Evolutionary conservation across 106 monocot species (phyloP).

Genomic region (Dioscorea alata): DNA sequence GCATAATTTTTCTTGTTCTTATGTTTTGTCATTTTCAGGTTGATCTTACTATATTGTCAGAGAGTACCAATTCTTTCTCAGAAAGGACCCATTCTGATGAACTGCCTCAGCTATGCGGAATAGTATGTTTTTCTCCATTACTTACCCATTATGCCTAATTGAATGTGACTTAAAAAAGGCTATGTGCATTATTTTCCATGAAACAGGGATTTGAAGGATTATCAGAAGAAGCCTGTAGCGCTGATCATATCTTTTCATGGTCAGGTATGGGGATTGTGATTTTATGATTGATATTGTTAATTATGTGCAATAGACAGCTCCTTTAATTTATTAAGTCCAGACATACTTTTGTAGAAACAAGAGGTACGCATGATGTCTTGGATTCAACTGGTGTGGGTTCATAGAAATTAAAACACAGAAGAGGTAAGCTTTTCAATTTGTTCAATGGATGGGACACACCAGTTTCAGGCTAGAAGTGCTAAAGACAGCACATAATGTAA

Average conservation of each 20-base stretch:
- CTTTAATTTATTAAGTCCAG: too few species aligned
- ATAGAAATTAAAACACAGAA: too few species aligned
- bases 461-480: too few species aligned
- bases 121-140: not conserved
- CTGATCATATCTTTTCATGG: too few species aligned
- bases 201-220: not conserved
- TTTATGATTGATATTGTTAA: not conserved
- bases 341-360: too few species aligned
- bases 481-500: too few species aligned
- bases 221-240: not conserved
- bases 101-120: constrained; percentile 39
- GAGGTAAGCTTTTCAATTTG: too few species aligned
- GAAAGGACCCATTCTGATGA: constrained; percentile 75
- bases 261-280: not conserved
- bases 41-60: constrained; percentile 31
- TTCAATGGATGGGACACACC: too few species aligned
- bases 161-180: not conserved
- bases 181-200: not conserved
- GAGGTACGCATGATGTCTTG: too few species aligned
- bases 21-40: constrained; percentile 12
- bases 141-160: not conserved
- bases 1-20: not conserved
- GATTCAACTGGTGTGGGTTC: too few species aligned
- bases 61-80: constrained; percentile 50
- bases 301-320: not conserved